Conservation (phyloP, 179 eudicot species). For the Spinacia oleracea region DNA sequence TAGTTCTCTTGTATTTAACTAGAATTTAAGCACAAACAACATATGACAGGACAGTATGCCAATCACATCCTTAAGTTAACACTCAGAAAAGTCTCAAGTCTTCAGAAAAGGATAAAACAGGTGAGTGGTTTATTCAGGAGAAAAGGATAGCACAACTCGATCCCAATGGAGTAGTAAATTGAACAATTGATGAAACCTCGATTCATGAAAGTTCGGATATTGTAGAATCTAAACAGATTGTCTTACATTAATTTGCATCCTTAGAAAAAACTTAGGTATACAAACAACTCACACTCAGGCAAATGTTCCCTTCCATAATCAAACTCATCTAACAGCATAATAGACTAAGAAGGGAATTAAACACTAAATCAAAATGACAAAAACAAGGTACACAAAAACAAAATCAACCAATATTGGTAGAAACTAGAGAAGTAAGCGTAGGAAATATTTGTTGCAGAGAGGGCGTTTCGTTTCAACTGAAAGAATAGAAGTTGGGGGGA, state of each 20-base stretch:
- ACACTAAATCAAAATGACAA: neutral
- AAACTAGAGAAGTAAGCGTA: neutral
- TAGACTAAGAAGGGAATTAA: neutral
- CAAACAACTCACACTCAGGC: conserved; percentile 7
- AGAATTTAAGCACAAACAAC: neutral
- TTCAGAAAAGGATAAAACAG: neutral
- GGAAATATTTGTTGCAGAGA: neutral
- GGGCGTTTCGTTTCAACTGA: conserved; percentile 13
- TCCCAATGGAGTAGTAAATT: no score
- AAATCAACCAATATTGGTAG: conserved; percentile 4
- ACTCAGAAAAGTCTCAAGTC: neutral
- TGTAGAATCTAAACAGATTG: neutral
- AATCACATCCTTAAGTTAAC: neutral
- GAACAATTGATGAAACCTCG: no score
- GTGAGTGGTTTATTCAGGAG: conserved; percentile 18
- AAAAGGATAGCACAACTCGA: no score
- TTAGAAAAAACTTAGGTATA: neutral
- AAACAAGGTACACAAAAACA: neutral
- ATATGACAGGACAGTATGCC: neutral
- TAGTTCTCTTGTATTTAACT: neutral
- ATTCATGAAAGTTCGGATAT: no score
- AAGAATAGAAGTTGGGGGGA: conserved; percentile 33
- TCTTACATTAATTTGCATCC: neutral
- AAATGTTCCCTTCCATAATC: conserved; percentile 1
- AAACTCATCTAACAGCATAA: conserved; percentile 11